Percentiles rank a stretch among this genome's conserved stretches.
Conservation (phyloP, 2,329 filamentous ascomycete species). For the Truncatella angustata region DNA sequence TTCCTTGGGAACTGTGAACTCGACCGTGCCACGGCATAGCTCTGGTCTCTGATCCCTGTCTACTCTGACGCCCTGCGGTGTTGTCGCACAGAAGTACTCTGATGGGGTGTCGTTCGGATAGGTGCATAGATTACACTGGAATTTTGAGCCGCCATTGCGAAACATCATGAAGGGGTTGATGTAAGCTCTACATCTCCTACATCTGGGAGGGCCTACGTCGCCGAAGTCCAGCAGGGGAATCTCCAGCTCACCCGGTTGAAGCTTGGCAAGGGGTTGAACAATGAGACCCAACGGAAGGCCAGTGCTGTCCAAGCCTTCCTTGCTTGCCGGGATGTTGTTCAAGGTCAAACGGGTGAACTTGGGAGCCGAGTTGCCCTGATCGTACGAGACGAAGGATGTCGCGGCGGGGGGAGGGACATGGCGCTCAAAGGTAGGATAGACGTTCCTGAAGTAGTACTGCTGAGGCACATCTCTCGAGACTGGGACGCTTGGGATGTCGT, state of each 20-base stretch:
- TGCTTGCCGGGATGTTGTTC: conserved; percentile 85
- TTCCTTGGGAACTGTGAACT: conserved; percentile 96
- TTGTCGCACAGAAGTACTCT: conserved; percentile 92
- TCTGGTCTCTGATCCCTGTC: conserved; percentile 89
- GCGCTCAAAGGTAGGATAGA: conserved; percentile 94
- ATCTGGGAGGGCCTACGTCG: conserved; percentile 83
- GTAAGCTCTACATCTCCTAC: conserved; percentile 82
- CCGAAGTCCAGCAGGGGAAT: conserved; percentile 96
- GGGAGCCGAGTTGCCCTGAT: conserved; percentile 94
- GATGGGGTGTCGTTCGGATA: conserved; percentile 92
- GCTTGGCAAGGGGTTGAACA: conserved; percentile 80
- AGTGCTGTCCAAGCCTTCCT: conserved; percentile 77
- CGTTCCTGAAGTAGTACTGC: conserved; percentile 79
- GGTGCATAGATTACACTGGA: conserved; percentile 96
- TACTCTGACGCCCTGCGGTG: conserved; percentile 79
- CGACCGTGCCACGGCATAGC: conserved; percentile 86
- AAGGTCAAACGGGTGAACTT: conserved; percentile 89
- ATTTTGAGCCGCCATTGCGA: conserved; percentile 88
- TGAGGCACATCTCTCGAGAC: conserved; percentile 78
- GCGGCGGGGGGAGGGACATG: conserved; percentile 87
- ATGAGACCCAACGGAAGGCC: conserved; percentile 83
- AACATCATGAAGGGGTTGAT: conserved; percentile 99
- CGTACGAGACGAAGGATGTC: conserved; percentile 86
- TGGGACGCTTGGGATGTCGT: conserved; percentile 91
- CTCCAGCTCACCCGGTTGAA: conserved; percentile 80